Percentiles rank a stretch among this genome's conserved stretches.
phyloP scores from a whole-genome alignment of 2,329 filamentous ascomycete genomes.

The Clathrospora elynae region DNA sequence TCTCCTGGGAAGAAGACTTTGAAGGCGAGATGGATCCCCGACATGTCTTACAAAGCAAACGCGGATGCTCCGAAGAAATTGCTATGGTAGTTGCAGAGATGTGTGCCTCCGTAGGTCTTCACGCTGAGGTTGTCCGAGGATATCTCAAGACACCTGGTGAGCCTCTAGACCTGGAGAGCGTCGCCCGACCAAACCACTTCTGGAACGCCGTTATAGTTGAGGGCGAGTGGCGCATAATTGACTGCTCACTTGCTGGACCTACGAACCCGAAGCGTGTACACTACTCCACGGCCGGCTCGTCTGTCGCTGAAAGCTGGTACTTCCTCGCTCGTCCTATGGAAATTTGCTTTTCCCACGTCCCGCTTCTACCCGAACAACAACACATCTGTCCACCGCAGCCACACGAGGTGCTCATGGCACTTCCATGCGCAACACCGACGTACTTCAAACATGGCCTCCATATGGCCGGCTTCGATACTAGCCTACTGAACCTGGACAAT shows the following conservation, averaged over 20 bases:
- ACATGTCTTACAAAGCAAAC: slow-evolving; percentile 80
- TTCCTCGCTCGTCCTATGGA: slow-evolving; percentile 89
- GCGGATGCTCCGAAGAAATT: slow-evolving; percentile 87
- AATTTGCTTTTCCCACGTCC: slow-evolving; percentile 94
- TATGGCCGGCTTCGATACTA: slow-evolving; percentile 90
- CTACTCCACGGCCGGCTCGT: slow-evolving; percentile 74
- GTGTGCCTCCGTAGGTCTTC: slow-evolving; percentile 86
- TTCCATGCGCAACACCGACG: slow-evolving; percentile 83
- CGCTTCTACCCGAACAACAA: slow-evolving; percentile 84
- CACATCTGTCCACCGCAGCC: slow-evolving; percentile 89
- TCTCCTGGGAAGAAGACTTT: slow-evolving; percentile 94
- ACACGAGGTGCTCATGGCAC: slow-evolving; percentile 80
- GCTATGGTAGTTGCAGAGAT: slow-evolving; percentile 88
- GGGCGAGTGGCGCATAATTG: slow-evolving; percentile 94
- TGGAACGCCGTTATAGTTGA: slow-evolving; percentile 96
- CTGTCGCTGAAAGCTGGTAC: slow-evolving; percentile 84
- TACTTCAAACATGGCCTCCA: slow-evolving; percentile 84
- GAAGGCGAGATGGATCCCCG: slow-evolving; percentile 83
- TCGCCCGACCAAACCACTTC: slow-evolving; percentile 92
- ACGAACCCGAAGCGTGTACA: slow-evolving; percentile 80
- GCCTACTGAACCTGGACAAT: slow-evolving; percentile 81
- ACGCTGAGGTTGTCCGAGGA: slow-evolving; percentile 83
- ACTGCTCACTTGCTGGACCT: slow-evolving; percentile 88
- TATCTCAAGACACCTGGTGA: slow-evolving; percentile 93
- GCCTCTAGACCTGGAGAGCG: slow-evolving; percentile 70